Conservation (phyloP, 2,329 filamentous ascomycete genomes). For the Ceratocystis ficicola region DNA sequence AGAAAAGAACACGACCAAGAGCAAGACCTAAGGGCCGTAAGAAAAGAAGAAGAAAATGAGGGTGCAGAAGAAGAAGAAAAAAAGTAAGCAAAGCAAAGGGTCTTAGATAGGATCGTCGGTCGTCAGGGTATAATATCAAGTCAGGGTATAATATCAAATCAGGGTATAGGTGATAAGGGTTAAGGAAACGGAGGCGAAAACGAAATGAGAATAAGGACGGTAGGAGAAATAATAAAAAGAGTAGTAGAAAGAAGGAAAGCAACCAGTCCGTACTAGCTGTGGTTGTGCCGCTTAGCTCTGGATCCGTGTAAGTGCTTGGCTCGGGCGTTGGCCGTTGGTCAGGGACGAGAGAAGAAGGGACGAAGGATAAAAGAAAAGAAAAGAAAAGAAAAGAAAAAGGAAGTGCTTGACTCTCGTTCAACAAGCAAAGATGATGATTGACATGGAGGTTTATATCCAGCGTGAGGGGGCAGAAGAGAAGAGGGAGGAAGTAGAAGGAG, state of each 20-base stretch:
- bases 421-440: conserved; percentile 8
- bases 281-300: neutral
- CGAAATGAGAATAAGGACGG: neutral
- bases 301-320: neutral
- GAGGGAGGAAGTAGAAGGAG: neutral
- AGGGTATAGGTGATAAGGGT: neutral
- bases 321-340: neutral
- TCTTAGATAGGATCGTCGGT: conserved; percentile 2
- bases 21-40: neutral
- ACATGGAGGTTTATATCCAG: neutral
- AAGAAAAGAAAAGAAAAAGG: neutral
- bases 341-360: no score
- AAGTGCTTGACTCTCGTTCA: neutral
- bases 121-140: conserved; percentile 8
- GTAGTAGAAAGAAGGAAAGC: neutral
- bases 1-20: neutral
- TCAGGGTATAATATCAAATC: neutral
- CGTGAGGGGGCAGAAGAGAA: neutral
- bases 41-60: neutral
- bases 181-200: neutral
- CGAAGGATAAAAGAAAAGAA: neutral
- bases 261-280: neutral
- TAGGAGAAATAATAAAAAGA: neutral
- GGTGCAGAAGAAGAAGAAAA: neutral
- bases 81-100: neutral